Base-by-base conservation (phyloP, 768 basidiomycete genomes). In the Leucocoprinus leucothites region DNA sequence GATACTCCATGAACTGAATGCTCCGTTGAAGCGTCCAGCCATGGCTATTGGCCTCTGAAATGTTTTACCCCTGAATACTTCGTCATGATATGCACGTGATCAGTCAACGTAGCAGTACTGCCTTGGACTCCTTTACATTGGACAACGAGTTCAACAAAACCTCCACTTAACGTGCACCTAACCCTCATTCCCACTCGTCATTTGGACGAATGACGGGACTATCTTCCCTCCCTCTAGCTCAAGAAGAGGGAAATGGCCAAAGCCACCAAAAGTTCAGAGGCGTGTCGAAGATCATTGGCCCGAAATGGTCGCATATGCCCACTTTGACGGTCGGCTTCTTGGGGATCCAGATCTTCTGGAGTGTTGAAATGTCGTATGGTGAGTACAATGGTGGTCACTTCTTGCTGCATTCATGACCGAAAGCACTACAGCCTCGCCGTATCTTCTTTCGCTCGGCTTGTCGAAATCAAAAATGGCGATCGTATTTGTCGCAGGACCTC, bases 341-440 rank as follows among this genome's bases (percentile, higher is more conserved):
- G 2, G 94, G 94, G 5, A 85, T 95, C 0, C 90, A 92, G 67
- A 83, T 93, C 57, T 82, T 96, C 45, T 97, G 95, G 95, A 89
- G 88, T 1, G 87, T 96, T 11, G 94, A 97, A 65, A 94, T 97
- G 91, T 87, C 91, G 0, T 94, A 96, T 58, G 92, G 90, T 76
- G 31, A 35, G 73, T 62, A 18, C 0, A 7, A 35, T 13, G 71
- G 52, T 34, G 63, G 48, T 9, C 47, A 18, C 3, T 25, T 9
- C 9, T 9, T 36, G 2, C 25, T 8, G 11, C 14, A 13, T n/a
- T 41, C 35, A 18, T 51, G 7, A 54, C 25, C 21, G 26, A 26
- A 47, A 28, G 19, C 9, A 28, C 59, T 3, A 9, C 48, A 85
- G 85, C 82, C 13, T 84, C 94, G 0, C 95, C 94, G 0, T 98